Evolutionary conservation across 495 filamentous ascomycete species (phyloP).

Genomic region (Lasiosphaeris hirsuta): DNA sequence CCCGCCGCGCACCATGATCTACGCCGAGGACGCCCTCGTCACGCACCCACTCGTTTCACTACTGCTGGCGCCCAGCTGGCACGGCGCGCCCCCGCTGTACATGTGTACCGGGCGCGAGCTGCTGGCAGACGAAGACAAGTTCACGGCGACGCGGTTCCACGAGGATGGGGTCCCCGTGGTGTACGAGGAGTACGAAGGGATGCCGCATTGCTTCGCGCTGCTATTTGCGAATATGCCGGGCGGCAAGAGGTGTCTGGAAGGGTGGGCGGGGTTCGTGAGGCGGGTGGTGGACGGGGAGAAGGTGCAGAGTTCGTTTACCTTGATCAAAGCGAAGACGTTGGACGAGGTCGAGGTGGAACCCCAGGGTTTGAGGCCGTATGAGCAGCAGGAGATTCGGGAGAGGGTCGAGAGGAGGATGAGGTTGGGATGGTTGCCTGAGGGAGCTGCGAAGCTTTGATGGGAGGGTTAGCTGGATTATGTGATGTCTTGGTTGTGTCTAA

Average conservation of each 20-base stretch:
- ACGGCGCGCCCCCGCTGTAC: conserved; percentile 64
- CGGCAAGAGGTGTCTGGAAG: conserved; percentile 50
- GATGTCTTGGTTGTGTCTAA: background rate
- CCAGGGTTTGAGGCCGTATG: conserved; percentile 44
- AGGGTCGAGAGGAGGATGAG: conserved; percentile 45
- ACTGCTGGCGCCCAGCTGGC: conserved; percentile 64
- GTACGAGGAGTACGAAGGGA: conserved; percentile 76
- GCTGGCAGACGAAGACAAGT: conserved; percentile 67
- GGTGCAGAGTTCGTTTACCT: conserved; percentile 47
- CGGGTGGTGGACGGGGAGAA: conserved; percentile 28
- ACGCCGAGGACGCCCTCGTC: conserved; percentile 58
- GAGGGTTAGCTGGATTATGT: background rate
- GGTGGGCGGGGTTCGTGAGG: conserved; percentile 57
- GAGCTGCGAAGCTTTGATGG: conserved; percentile 47
- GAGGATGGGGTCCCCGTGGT: conserved; percentile 60
- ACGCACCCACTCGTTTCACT: conserved; percentile 75
- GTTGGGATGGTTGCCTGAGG: conserved; percentile 29
- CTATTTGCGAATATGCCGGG: conserved; percentile 54
- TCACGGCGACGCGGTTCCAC: conserved; percentile 57
- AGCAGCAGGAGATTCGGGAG: conserved; percentile 54
- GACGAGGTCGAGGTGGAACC: conserved; percentile 52
- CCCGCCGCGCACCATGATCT: conserved; percentile 68
- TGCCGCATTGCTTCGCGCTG: conserved; percentile 83
- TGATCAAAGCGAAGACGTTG: conserved; percentile 54
- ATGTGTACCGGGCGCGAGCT: conserved; percentile 76